Evolutionary conservation across 2,329 filamentous ascomycete genomes (phyloP).

Genomic region (Cercospora beticola): DNA sequence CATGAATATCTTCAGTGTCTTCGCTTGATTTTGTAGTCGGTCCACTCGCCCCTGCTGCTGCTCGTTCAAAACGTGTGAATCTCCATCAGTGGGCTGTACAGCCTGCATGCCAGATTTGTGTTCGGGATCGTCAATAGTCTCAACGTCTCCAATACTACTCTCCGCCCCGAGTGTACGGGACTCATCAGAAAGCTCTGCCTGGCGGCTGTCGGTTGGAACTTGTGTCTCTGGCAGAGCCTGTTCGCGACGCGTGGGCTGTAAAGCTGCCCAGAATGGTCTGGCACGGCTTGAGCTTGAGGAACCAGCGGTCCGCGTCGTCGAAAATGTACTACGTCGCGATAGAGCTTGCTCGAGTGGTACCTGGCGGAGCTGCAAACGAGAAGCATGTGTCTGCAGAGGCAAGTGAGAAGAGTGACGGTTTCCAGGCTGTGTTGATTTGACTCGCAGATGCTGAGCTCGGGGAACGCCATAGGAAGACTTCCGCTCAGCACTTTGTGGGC

Average conservation of each 20-base stretch:
- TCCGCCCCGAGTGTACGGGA: not conserved
- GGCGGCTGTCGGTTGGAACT: not conserved
- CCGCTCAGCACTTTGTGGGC: not conserved
- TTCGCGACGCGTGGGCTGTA: not conserved
- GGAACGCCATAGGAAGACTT: not conserved
- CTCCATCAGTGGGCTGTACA: not conserved
- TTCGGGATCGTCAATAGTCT: not conserved
- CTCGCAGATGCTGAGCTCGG: not conserved
- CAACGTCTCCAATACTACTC: not conserved
- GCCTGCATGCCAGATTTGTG: not conserved
- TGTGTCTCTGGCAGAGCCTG: not conserved
- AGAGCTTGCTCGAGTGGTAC: not conserved
- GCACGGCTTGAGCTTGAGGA: not conserved
- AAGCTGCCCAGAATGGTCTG: not conserved
- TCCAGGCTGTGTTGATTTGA: not conserved
- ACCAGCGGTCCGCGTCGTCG: not conserved
- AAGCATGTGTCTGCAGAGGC: not conserved
- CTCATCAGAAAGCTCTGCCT: not conserved
- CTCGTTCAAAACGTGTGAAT: not conserved
- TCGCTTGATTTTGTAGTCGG: constrained; percentile 12
- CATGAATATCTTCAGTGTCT: constrained; percentile 28
- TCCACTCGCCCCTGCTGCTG: not conserved
- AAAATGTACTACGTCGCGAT: not conserved
- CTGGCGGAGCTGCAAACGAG: not conserved
- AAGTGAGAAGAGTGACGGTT: not conserved